Conservation (phyloP, 176 grass and related monocot species). For the Areca catechu region DNA sequence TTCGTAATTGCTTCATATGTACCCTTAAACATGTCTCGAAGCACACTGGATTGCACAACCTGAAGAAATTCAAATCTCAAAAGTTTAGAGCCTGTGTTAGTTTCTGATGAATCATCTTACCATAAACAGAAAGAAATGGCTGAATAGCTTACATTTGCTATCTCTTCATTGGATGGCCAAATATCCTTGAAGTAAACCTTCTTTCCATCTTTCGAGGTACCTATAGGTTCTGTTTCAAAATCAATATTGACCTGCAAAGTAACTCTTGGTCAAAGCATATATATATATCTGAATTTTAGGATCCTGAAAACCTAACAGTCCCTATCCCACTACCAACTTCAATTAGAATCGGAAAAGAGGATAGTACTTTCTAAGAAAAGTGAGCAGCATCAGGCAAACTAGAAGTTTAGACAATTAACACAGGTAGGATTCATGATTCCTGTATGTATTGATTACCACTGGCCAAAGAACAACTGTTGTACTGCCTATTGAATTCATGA, state of each 20-base stretch:
- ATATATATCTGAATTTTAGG: too few relatives aligned
- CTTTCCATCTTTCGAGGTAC: slow-evolving; percentile 71
- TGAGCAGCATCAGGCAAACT: too few relatives aligned
- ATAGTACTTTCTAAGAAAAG: too few relatives aligned
- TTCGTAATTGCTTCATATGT: slow-evolving; percentile 86
- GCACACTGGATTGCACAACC: slow-evolving; percentile 76
- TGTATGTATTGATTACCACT: too few relatives aligned
- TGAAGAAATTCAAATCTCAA: slow-evolving; percentile 17
- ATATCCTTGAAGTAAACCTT: slow-evolving; percentile 85
- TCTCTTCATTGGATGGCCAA: slow-evolving; percentile 97
- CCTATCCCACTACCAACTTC: too few relatives aligned
- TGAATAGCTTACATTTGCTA: slow-evolving; percentile 50
- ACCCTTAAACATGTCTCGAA: slow-evolving; percentile 90
- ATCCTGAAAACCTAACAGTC: too few relatives aligned
- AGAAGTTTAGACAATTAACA: too few relatives aligned
- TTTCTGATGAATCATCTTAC: too few relatives aligned
- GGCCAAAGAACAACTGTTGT: too few relatives aligned
- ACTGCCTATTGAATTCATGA: too few relatives aligned
- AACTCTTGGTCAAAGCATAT: slow-evolving; percentile 2
- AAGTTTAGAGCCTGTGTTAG: slow-evolving; percentile 3
- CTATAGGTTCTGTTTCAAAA: slow-evolving; percentile 96
- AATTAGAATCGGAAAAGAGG: too few relatives aligned
- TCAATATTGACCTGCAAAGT: slow-evolving; percentile 88
- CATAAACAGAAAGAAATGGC: slow-evolving; percentile 6
- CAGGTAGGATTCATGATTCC: too few relatives aligned